Percentiles rank a stretch among this genome's conserved stretches.
These are phyloP conservation scores for Simplicillium aogashimaense DNA, from an alignment of 2,329 filamentous ascomycete species.

Conservation along the genomic window DNA sequence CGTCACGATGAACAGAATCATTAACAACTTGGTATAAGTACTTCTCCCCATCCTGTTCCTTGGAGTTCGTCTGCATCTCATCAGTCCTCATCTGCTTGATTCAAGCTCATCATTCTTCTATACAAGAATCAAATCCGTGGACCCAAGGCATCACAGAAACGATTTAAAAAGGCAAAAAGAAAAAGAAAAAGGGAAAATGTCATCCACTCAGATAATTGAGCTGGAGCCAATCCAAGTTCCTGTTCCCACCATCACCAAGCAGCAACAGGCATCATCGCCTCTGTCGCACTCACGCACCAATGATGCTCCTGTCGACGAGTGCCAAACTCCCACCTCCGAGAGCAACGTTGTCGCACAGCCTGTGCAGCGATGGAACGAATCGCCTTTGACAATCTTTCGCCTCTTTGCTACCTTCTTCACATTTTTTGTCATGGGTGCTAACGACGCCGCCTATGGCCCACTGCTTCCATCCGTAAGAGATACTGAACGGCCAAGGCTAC, in stretches of 20 bases:
- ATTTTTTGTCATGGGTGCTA: slow-evolving; percentile 47
- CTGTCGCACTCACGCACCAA: too few species aligned
- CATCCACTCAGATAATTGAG: slow-evolving; percentile 2
- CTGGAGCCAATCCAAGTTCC: slow-evolving; percentile 2
- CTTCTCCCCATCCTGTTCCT: not conserved
- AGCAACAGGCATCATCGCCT: too few species aligned
- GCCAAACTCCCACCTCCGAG: not conserved
- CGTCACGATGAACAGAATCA: too few species aligned
- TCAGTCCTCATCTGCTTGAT: too few species aligned
- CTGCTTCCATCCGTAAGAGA: slow-evolving; percentile 39
- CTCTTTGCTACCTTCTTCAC: slow-evolving; percentile 45
- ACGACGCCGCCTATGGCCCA: slow-evolving; percentile 49
- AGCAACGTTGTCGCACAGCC: not conserved
- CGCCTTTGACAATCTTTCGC: slow-evolving; percentile 35
- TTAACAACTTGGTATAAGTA: too few species aligned
- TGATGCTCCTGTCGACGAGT: slow-evolving; percentile 2
- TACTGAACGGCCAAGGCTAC: not conserved
- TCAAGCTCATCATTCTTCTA: too few species aligned
- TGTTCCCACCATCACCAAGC: not conserved
- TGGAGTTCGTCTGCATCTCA: not conserved
- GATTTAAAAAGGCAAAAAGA: not conserved
- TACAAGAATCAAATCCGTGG: too few species aligned
- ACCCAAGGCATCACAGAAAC: not conserved
- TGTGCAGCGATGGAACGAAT: slow-evolving; percentile 35
- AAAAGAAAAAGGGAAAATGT: too few species aligned